Evolutionary conservation across 352 stramenopile species (phyloP).

Genomic region (Phytophthora pistaciae): DNA sequence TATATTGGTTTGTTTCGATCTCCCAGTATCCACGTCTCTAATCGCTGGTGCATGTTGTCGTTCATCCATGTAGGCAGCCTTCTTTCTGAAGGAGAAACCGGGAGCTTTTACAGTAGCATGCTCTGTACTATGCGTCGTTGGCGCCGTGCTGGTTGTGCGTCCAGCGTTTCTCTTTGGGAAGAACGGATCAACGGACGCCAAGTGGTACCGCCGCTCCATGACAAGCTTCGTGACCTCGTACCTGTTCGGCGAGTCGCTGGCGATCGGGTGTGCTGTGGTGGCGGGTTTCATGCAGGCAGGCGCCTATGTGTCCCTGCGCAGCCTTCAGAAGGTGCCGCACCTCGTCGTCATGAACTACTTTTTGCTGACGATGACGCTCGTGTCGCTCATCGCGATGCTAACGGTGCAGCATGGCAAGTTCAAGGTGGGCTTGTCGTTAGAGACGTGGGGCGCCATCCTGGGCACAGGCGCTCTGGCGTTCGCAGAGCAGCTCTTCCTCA

Average conservation of each 20-base stretch:
- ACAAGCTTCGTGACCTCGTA: constrained; percentile 36
- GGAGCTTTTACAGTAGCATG: constrained; percentile 38
- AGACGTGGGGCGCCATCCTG: constrained; percentile 39
- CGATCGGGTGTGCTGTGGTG: constrained; percentile 40
- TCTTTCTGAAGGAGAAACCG: constrained; percentile 55
- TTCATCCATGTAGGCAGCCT: constrained; percentile 35
- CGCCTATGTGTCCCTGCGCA: constrained; percentile 54
- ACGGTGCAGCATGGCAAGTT: constrained; percentile 45
- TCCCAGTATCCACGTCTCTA: neutral
- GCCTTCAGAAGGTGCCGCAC: constrained; percentile 55
- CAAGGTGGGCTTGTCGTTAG: constrained; percentile 20
- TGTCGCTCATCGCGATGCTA: constrained; percentile 43
- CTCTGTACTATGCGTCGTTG: constrained; percentile 52
- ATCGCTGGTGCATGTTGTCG: neutral
- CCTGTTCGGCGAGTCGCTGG: constrained; percentile 39
- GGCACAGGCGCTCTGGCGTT: constrained; percentile 57
- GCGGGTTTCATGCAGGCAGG: constrained; percentile 43
- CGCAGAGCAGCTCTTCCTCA: constrained; percentile 63
- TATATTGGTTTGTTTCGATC: neutral
- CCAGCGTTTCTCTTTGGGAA: constrained; percentile 58
- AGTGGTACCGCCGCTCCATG: constrained; percentile 34
- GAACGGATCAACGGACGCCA: constrained; percentile 34
- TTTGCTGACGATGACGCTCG: constrained; percentile 48
- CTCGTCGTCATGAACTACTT: constrained; percentile 77
- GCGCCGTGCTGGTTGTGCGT: constrained; percentile 54